Evolutionary conservation across 176 grass and related monocot species (phyloP).

Genomic region (Zoysia pacifica): DNA sequence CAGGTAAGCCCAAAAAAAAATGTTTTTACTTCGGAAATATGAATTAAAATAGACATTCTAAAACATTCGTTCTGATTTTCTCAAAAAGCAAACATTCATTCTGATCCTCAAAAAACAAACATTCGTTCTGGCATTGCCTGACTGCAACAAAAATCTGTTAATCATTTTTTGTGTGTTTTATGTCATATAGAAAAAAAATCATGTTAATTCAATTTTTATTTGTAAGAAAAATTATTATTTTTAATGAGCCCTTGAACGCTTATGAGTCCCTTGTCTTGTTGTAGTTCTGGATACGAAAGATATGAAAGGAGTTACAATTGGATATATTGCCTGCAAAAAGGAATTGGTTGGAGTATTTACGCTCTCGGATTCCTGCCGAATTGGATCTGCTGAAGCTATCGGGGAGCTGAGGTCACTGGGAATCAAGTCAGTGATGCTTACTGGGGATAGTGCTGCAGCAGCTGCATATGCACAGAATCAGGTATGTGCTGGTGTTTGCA

Average conservation of each 20-base stretch:
- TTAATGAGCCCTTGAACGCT: neutral
- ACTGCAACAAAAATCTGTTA: neutral
- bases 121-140: too few relatives aligned
- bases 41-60: neutral
- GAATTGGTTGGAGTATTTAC: conserved; percentile 75
- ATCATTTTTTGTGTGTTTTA: conserved; percentile 2
- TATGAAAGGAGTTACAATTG: conserved; percentile 66
- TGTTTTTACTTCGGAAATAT: neutral
- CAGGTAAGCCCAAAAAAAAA: neutral
- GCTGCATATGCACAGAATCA: conserved; percentile 82
- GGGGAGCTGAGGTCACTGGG: conserved; percentile 71
- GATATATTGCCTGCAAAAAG: conserved; percentile 59
- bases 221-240: neutral
- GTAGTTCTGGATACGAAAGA: conserved; percentile 63
- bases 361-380: conserved; percentile 84
- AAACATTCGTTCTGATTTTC: neutral
- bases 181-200: conserved; percentile 1
- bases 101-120: too few relatives aligned
- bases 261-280: neutral
- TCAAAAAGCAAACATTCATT: too few relatives aligned
- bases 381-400: conserved; percentile 77
- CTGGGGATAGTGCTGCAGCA: conserved; percentile 72
- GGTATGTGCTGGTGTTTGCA: conserved; percentile 44
- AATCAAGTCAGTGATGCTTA: conserved; percentile 90
- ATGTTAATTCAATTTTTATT: conserved; percentile 12